Evolutionary conservation across 2,329 filamentous ascomycete species (phyloP).

Genomic region (Aureobasidium sp.): DNA sequence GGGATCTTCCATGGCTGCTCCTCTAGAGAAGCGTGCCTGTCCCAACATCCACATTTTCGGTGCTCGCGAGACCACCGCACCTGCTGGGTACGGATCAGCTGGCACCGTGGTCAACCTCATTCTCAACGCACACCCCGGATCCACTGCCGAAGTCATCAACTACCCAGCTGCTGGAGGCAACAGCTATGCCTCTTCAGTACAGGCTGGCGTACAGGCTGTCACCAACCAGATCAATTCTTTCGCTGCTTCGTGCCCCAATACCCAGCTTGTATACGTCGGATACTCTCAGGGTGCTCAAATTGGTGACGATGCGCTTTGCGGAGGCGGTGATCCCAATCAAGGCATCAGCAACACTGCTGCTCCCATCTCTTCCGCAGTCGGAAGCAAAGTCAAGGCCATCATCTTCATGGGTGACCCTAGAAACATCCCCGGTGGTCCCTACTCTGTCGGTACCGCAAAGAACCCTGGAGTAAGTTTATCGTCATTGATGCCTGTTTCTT

Average conservation of each 20-base stretch:
- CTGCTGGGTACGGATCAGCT: conserved; percentile 36
- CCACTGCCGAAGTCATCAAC: conserved; percentile 36
- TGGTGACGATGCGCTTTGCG: conserved; percentile 56
- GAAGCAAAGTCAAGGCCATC: conserved; percentile 22
- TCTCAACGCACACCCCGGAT: conserved; percentile 33
- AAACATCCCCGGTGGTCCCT: conserved; percentile 48
- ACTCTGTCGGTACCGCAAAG: conserved; percentile 55
- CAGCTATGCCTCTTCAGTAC: conserved; percentile 51
- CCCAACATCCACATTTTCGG: conserved; percentile 40
- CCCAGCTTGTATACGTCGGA: conserved; percentile 54
- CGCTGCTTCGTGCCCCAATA: conserved; percentile 50
- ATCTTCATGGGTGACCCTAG: conserved; percentile 43
- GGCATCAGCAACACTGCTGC: conserved; percentile 41
- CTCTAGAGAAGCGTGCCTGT: conserved; percentile 33
- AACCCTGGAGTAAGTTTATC: conserved; percentile 49
- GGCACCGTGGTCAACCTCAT: conserved; percentile 36
- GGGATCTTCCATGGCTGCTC: conserved; percentile 27
- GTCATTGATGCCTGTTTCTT: too few relatives aligned
- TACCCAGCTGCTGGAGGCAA: conserved; percentile 58
- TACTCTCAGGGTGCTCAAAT: conserved; percentile 61
- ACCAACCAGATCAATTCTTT: conserved; percentile 53
- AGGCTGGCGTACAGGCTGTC: conserved; percentile 52
- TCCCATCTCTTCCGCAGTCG: conserved; percentile 33
- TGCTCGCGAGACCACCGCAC: conserved; percentile 37
- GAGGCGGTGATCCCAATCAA: conserved; percentile 45